A percentile compares a stretch with the other conserved stretches of the same genome.
phyloP scores from a whole-genome alignment of 176 grass and related monocot genomes.

The Triticum turgidum region DNA sequence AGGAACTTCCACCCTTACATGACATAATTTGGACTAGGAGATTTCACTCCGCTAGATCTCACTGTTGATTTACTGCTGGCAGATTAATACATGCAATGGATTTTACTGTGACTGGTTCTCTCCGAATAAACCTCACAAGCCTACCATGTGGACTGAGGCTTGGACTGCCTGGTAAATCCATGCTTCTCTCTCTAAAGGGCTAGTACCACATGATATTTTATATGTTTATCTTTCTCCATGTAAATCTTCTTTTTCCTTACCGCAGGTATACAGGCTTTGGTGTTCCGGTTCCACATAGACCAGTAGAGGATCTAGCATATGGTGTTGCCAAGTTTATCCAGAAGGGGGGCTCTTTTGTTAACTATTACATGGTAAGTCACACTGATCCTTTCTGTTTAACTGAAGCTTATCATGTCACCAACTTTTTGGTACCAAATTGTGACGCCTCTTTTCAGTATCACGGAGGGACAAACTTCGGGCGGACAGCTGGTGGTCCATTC shows the following conservation, averaged over 20 bases:
- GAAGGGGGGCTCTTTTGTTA: constrained; percentile 95
- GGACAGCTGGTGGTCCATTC: constrained; percentile 94
- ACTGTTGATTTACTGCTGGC: constrained; percentile 21
- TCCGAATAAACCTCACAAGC: constrained; percentile 86
- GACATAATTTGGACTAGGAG: background rate
- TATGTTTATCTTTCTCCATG: constrained; percentile 19
- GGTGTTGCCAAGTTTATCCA: constrained; percentile 93
- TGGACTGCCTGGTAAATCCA: constrained; percentile 95
- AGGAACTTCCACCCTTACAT: background rate
- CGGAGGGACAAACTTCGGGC: constrained; percentile 94
- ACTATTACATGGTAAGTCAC: constrained; percentile 92
- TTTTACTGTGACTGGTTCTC: constrained; percentile 96
- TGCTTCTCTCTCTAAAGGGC: constrained; percentile 6
- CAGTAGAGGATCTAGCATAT: constrained; percentile 92
- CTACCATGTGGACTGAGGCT: constrained; percentile 96
- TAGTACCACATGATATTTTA: background rate
- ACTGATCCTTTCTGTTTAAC: background rate
- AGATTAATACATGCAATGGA: constrained; percentile 97
- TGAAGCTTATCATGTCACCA: constrained; percentile 6
- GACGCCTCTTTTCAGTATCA: constrained; percentile 63
- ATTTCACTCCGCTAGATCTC: background rate
- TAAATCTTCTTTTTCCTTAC: constrained; percentile 25
- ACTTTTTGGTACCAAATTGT: constrained; percentile 13
- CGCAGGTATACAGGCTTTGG: constrained; percentile 95
- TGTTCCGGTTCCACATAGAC: constrained; percentile 79